Conservation (phyloP, 1,139 yeast genomes). For the Eremothecium coryli region DNA sequence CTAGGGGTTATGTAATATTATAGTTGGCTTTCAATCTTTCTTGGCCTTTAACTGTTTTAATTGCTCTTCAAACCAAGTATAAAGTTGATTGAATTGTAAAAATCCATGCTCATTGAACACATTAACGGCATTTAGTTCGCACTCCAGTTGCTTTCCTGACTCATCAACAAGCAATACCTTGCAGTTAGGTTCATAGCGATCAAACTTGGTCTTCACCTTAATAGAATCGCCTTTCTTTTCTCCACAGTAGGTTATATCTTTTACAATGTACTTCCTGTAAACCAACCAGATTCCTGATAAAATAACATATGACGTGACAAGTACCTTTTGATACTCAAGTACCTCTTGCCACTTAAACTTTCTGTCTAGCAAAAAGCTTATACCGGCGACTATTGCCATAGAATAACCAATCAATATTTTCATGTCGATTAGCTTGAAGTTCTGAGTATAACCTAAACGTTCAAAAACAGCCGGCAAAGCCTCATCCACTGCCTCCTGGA, state of each 20-base stretch:
- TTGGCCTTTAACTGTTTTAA: constrained; percentile 16
- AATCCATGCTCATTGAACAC: constrained; percentile 27
- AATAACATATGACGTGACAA: constrained; percentile 42
- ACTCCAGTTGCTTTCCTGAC: constrained; percentile 8
- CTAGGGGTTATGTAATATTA: constrained; percentile 6
- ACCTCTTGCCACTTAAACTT: constrained; percentile 40
- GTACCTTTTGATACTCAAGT: constrained; percentile 34
- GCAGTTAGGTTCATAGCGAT: constrained; percentile 18
- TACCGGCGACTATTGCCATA: constrained; percentile 58
- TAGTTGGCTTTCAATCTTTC: background rate
- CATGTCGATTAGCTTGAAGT: constrained; percentile 47
- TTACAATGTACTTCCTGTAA: constrained; percentile 43
- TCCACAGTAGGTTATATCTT: constrained; percentile 56
- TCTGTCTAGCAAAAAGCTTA: constrained; percentile 60
- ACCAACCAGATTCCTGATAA: constrained; percentile 42
- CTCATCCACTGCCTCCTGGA: constrained; percentile 24
- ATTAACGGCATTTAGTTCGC: constrained; percentile 20
- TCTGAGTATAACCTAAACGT: constrained; percentile 54
- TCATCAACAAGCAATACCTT: constrained; percentile 13
- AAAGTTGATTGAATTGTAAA: constrained; percentile 22
- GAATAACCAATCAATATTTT: constrained; percentile 62
- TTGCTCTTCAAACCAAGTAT: constrained; percentile 24
- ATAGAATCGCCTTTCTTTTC: constrained; percentile 22
- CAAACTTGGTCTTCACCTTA: constrained; percentile 16
- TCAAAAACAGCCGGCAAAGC: constrained; percentile 34